Evolutionary conservation across 352 stramenopile genomes (phyloP).

Genomic region (Paralagenidium karlingii): DNA sequence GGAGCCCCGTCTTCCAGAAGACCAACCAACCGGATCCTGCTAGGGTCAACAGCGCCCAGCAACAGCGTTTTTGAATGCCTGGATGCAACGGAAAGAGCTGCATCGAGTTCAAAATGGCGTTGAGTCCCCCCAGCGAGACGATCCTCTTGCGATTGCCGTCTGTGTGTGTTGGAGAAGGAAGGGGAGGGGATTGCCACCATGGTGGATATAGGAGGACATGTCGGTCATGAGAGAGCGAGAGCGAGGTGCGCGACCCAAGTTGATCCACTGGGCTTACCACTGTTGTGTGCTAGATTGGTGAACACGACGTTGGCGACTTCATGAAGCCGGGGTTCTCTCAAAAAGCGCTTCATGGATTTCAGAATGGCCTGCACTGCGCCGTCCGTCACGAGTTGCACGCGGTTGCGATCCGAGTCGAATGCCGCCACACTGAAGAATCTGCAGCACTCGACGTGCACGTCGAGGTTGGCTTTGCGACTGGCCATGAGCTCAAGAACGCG

Average conservation of each 20-base stretch:
- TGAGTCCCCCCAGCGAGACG: slow-evolving; percentile 47
- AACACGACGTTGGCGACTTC: slow-evolving; percentile 60
- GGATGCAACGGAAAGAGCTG: slow-evolving; percentile 61
- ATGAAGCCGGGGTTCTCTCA: slow-evolving; percentile 43
- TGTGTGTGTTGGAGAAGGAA: too few species aligned
- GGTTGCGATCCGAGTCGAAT: slow-evolving; percentile 67
- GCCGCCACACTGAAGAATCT: slow-evolving; percentile 65
- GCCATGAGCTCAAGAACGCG: slow-evolving; percentile 50
- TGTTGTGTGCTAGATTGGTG: slow-evolving; percentile 82
- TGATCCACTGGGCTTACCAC: slow-evolving; percentile 28
- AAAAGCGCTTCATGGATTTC: slow-evolving; percentile 44
- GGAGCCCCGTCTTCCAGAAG: too few species aligned
- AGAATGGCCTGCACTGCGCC: slow-evolving; percentile 43
- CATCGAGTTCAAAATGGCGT: slow-evolving; percentile 76
- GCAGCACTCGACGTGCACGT: slow-evolving; percentile 67
- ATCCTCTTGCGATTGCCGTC: slow-evolving; percentile 79
- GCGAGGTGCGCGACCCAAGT: too few species aligned
- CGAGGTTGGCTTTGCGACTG: slow-evolving; percentile 22
- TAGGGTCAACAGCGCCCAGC: slow-evolving; percentile 76
- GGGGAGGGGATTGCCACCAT: too few species aligned
- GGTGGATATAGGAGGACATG: too few species aligned
- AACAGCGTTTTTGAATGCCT: slow-evolving; percentile 64
- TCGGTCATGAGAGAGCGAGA: too few species aligned
- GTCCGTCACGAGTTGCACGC: slow-evolving; percentile 53
- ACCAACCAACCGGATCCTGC: slow-evolving; percentile 38